Evolutionary conservation across 768 basidiomycete genomes (phyloP).

Genomic region (Trichaptum fuscoviolaceum): DNA sequence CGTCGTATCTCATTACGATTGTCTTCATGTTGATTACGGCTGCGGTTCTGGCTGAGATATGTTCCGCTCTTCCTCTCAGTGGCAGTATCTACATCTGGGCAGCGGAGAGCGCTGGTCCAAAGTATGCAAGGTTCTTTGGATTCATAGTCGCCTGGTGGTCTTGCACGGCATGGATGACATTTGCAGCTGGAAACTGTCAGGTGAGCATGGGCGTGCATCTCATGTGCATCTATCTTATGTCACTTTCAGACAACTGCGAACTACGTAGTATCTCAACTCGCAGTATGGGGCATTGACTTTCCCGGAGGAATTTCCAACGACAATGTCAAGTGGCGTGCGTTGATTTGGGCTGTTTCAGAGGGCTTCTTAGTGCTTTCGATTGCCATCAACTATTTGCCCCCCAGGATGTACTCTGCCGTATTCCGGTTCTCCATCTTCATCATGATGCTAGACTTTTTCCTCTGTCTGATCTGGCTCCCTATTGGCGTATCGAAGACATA

Average conservation of each 20-base stretch:
- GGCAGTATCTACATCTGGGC: slow-evolving; percentile 96
- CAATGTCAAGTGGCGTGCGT: slow-evolving; percentile 81
- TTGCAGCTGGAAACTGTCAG: slow-evolving; percentile 83
- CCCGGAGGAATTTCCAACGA: slow-evolving; percentile 68
- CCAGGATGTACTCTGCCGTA: slow-evolving; percentile 62
- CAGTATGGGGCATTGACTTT: slow-evolving; percentile 75
- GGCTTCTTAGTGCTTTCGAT: slow-evolving; percentile 63
- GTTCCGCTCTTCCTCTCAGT: slow-evolving; percentile 80
- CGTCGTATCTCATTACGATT: slow-evolving; percentile 76
- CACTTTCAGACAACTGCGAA: slow-evolving; percentile 71
- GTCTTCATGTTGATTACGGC: slow-evolving; percentile 88
- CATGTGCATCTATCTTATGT: background rate
- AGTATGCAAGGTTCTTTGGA: slow-evolving; percentile 80
- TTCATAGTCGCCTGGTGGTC: slow-evolving; percentile 94
- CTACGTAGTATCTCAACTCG: slow-evolving; percentile 80
- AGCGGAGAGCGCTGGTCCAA: slow-evolving; percentile 85
- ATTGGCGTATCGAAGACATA: slow-evolving; percentile 87
- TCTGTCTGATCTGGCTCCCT: slow-evolving; percentile 88
- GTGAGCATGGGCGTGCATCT: slow-evolving; percentile 30
- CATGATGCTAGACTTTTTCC: slow-evolving; percentile 82
- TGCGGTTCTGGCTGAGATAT: slow-evolving; percentile 82
- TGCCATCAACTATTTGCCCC: slow-evolving; percentile 82
- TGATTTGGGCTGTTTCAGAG: slow-evolving; percentile 83
- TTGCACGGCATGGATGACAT: slow-evolving; percentile 95
- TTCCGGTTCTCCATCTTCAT: slow-evolving; percentile 73